Percentiles rank a stretch among this genome's conserved stretches.
phyloP scores from a whole-genome alignment of 1,139 yeast genomes.

The Suhomyces panamericanus region DNA sequence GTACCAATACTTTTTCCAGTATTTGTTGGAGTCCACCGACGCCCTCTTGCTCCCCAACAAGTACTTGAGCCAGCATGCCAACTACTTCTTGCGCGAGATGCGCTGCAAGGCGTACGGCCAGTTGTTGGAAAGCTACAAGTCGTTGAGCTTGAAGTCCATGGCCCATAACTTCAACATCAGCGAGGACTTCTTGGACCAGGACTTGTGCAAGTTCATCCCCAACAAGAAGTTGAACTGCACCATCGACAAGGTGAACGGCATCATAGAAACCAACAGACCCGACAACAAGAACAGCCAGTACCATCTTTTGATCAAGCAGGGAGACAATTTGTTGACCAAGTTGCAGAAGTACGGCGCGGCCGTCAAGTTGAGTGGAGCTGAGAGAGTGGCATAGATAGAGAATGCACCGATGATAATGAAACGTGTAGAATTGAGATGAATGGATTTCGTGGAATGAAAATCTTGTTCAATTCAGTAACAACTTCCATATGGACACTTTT shows the following conservation, averaged over 20 bases:
- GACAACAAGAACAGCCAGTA: slow-evolving; percentile 95
- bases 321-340: slow-evolving; percentile 89
- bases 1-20: slow-evolving; percentile 77
- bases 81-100: slow-evolving; percentile 86
- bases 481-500: too few relatives aligned
- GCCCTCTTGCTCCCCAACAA: slow-evolving; percentile 71
- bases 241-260: slow-evolving; percentile 93
- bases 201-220: slow-evolving; percentile 87
- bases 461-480: too few relatives aligned
- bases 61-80: slow-evolving; percentile 76
- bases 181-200: slow-evolving; percentile 77
- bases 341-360: slow-evolving; percentile 97
- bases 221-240: slow-evolving; percentile 93
- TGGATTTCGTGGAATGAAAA: too few relatives aligned
- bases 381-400: slow-evolving; percentile 44
- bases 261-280: slow-evolving; percentile 93
- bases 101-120: slow-evolving; percentile 95
- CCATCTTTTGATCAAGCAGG: slow-evolving; percentile 84
- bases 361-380: slow-evolving; percentile 91
- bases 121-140: slow-evolving; percentile 89
- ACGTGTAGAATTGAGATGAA: background rate
- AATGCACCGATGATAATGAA: background rate
- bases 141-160: slow-evolving; percentile 87
- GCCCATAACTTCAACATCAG: slow-evolving; percentile 90
- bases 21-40: slow-evolving; percentile 76